These are phyloP conservation scores for Monilinia aucupariae DNA, from an alignment of 2,329 filamentous ascomycete genomes.

Conservation along the genomic window DNA sequence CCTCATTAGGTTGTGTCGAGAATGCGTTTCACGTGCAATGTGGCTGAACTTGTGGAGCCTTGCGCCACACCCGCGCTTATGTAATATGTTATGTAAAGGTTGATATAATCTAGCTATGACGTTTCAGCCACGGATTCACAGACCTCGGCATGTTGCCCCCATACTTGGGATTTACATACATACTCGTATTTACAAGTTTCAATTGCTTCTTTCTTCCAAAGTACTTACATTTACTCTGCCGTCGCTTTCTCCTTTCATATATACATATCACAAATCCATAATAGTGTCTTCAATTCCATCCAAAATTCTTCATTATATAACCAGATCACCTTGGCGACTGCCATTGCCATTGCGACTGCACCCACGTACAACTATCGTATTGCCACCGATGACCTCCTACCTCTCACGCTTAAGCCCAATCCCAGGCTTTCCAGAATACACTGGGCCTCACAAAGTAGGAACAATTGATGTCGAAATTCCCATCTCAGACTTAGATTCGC, in stretches of 20 bases:
- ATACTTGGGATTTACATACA: too few species aligned
- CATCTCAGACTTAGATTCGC: constrained; percentile 51
- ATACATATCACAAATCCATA: too few species aligned
- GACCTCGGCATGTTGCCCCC: constrained; percentile 4
- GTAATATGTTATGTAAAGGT: too few species aligned
- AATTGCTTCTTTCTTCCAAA: too few species aligned
- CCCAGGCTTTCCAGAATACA: constrained; percentile 68
- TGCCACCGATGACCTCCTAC: constrained; percentile 29
- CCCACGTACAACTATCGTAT: background rate
- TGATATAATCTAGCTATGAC: constrained; percentile 6
- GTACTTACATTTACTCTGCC: too few species aligned
- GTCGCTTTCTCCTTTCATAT: background rate
- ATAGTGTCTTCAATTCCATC: constrained; percentile 1
- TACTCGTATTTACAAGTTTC: background rate
- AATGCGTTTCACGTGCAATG: too few species aligned
- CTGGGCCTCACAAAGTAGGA: constrained; percentile 72
- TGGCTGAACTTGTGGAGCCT: too few species aligned
- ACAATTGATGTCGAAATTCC: constrained; percentile 78
- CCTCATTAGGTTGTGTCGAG: too few species aligned
- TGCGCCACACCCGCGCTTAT: too few species aligned
- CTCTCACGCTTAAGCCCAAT: constrained; percentile 58
- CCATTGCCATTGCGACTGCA: background rate
- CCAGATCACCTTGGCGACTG: background rate
- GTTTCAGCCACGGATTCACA: constrained; percentile 3
- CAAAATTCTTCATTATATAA: background rate